A percentile compares a stretch with the other conserved stretches of the same genome.
Conservation (phyloP, 2,329 filamentous ascomycete genomes). For the Podosphaera aphanis region DNA sequence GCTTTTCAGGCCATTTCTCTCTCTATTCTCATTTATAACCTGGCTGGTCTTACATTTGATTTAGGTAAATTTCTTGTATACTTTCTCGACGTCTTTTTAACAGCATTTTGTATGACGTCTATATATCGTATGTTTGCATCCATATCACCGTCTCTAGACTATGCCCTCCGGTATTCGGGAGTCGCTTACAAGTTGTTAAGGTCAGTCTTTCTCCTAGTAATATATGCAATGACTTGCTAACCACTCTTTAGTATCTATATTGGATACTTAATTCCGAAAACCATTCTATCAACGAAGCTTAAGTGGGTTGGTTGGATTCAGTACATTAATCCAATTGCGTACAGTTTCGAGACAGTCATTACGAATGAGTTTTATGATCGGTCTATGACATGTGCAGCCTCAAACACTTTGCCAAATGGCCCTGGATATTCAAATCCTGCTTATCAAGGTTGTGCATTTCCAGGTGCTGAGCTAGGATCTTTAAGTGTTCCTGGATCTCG, state of each 20-base stretch:
- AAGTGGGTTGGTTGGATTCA: constrained; percentile 63
- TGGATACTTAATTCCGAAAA: constrained; percentile 40
- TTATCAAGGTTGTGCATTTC: constrained; percentile 60
- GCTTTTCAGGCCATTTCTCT: constrained; percentile 49
- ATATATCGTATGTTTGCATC: constrained; percentile 33
- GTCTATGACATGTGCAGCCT: constrained; percentile 41
- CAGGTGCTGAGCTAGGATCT: constrained; percentile 45
- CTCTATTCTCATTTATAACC: constrained; percentile 57
- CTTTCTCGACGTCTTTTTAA: constrained; percentile 36
- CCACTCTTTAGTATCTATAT: constrained; percentile 29
- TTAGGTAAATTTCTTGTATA: constrained; percentile 60
- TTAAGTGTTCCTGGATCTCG: constrained; percentile 36
- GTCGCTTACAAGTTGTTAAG: constrained; percentile 22
- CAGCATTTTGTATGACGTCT: constrained; percentile 33
- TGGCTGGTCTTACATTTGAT: constrained; percentile 44
- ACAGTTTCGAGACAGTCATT: constrained; percentile 60
- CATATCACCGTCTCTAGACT: constrained; percentile 31
- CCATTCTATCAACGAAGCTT: constrained; percentile 40
- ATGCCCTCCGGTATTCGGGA: constrained; percentile 32
- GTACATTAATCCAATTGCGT: constrained; percentile 51
- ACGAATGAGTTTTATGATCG: constrained; percentile 60
- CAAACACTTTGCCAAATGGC: constrained; percentile 48
- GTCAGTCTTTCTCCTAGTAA: background rate
- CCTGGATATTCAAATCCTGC: constrained; percentile 45
- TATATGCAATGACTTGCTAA: background rate